phyloP scores from a whole-genome alignment of 164 flowering plant species.

The Umbilicus rupestris region DNA sequence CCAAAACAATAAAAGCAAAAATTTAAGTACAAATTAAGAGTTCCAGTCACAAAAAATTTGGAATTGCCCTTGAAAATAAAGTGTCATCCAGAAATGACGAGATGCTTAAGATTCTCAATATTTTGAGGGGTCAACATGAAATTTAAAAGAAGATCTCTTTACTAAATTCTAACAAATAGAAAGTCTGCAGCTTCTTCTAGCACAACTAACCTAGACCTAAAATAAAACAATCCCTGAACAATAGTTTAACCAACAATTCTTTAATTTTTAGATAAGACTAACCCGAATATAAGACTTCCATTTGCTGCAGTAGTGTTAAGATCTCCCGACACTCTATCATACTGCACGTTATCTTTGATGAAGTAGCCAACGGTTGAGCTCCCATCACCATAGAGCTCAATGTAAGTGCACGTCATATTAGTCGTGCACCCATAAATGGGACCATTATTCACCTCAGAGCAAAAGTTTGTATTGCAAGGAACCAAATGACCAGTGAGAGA shows the following conservation, averaged over 20 bases:
- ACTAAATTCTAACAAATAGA: too few species aligned
- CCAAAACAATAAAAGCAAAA: conserved; percentile 5
- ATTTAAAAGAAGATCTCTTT: too few species aligned
- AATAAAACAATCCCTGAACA: too few species aligned
- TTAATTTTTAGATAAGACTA: conserved; percentile 1
- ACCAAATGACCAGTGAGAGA: conserved; percentile 54
- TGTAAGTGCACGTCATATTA: conserved; percentile 41
- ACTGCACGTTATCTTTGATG: conserved; percentile 43
- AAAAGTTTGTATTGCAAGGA: conserved; percentile 55
- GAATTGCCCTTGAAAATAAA: not conserved
- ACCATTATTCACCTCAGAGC: conserved; percentile 34
- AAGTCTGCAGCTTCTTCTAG: too few species aligned
- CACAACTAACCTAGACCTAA: too few species aligned
- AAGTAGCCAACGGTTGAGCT: conserved; percentile 51
- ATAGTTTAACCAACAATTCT: too few species aligned
- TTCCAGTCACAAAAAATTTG: too few species aligned
- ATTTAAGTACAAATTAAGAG: too few species aligned
- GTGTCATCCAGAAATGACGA: too few species aligned
- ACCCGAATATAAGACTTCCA: conserved; percentile 59
- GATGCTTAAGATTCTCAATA: too few species aligned
- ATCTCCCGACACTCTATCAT: conserved; percentile 50
- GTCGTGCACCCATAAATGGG: conserved; percentile 37
- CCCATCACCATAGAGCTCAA: conserved; percentile 47
- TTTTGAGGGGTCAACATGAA: too few species aligned
- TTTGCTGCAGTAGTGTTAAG: conserved; percentile 41